These are phyloP conservation scores for Populus hybrid DNA, from an alignment of 441 rosid genomes.

Conservation along the genomic window DNA sequence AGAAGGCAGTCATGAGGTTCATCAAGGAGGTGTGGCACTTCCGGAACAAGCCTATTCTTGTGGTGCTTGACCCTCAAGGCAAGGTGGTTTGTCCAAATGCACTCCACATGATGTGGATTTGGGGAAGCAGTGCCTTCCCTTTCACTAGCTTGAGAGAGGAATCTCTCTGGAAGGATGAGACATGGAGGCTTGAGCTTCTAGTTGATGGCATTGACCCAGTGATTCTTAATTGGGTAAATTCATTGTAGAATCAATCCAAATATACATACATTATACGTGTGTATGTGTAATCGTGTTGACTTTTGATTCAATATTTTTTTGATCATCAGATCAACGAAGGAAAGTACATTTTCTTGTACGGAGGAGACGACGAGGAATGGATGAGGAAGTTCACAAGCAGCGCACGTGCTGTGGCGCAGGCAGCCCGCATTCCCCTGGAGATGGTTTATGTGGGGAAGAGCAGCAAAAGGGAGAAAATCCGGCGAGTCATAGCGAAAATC, in stretches of 20 bases:
- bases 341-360: constrained; percentile 70
- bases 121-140: constrained; percentile 73
- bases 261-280: neutral
- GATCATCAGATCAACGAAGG: constrained; percentile 59
- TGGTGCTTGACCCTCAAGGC: constrained; percentile 72
- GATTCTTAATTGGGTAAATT: constrained; percentile 54
- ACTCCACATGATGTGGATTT: constrained; percentile 83
- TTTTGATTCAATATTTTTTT: neutral
- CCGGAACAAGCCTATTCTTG: constrained; percentile 66
- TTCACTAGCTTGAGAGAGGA: constrained; percentile 58
- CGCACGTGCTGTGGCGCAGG: constrained; percentile 41
- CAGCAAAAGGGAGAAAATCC: constrained; percentile 49
- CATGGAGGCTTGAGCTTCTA: constrained; percentile 66
- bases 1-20: constrained; percentile 45
- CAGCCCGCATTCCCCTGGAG: constrained; percentile 50
- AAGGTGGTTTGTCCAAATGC: constrained; percentile 60
- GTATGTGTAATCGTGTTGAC: too few species aligned
- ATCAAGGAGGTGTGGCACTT: constrained; percentile 64
- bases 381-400: constrained; percentile 47
- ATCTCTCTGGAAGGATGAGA: constrained; percentile 61
- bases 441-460: constrained; percentile 81
- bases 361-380: constrained; percentile 86
- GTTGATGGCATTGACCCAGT: constrained; percentile 53
- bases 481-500: constrained; percentile 38
- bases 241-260: too few species aligned